A percentile compares a stretch with the other conserved stretches of the same genome.
Evolutionary conservation across 331 rosid genomes (phyloP).

Genomic region (Erythrophleum ivorense): DNA sequence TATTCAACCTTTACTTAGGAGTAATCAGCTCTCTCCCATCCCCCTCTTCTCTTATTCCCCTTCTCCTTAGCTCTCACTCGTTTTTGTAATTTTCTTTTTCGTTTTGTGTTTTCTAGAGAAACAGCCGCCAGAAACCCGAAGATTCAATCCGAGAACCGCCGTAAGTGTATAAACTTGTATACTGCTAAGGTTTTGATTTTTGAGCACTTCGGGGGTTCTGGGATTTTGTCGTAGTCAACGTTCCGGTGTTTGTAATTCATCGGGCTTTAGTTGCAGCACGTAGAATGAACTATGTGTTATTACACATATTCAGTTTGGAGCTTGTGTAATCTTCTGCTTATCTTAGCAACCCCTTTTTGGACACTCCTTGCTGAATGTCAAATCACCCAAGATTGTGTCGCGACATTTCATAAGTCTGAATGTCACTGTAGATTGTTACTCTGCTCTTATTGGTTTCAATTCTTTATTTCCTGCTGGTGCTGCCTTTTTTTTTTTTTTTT

Average conservation of each 20-base stretch:
- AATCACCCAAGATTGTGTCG: not conserved
- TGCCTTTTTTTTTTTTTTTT: not conserved
- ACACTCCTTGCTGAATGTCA: not conserved
- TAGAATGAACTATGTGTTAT: not conserved
- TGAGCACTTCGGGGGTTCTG: not conserved
- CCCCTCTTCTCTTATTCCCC: not conserved
- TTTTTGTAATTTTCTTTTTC: not conserved
- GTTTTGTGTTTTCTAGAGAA: slow-evolving; percentile 57
- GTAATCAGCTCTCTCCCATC: slow-evolving; percentile 34
- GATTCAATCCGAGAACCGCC: slow-evolving; percentile 71
- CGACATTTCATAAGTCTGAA: not conserved
- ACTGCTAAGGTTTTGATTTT: not conserved
- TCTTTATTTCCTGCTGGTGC: not conserved
- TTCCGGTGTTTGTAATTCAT: not conserved
- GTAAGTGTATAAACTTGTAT: slow-evolving; percentile 43
- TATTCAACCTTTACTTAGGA: slow-evolving; percentile 93
- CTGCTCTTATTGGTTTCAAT: not conserved
- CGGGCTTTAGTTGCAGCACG: not conserved
- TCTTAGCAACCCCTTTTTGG: not conserved
- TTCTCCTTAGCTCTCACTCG: not conserved
- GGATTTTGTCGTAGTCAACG: not conserved
- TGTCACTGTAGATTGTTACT: not conserved
- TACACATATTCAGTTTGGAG: not conserved
- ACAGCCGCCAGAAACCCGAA: slow-evolving; percentile 65
- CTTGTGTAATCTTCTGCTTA: not conserved